A percentile compares a stretch with the other conserved stretches of the same genome.
Conservation (phyloP, 768 basidiomycete species). For the Boletus huronensis region DNA sequence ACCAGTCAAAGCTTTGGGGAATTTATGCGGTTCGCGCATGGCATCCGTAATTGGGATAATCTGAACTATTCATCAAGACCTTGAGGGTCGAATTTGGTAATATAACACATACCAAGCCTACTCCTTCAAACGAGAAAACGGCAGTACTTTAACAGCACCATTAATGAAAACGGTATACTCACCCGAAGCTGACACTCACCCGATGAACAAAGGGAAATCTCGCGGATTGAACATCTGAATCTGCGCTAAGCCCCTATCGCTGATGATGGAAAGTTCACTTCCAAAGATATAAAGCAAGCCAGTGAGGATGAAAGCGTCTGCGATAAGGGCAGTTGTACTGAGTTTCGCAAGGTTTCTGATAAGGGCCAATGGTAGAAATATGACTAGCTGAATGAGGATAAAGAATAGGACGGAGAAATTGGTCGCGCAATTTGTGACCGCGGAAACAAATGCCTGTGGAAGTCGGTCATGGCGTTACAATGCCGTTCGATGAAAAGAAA, state of each 20-base stretch:
- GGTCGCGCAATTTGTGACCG: constrained; percentile 70
- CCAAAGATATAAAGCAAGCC: constrained; percentile 84
- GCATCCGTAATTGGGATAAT: constrained; percentile 96
- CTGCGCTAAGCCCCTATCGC: constrained; percentile 66
- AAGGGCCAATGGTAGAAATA: constrained; percentile 88
- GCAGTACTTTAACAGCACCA: constrained; percentile 62
- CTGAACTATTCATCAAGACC: constrained; percentile 31
- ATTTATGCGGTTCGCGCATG: constrained; percentile 93
- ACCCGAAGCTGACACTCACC: constrained; percentile 44
- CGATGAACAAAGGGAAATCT: constrained; percentile 90
- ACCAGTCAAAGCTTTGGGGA: constrained; percentile 81
- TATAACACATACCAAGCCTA: constrained; percentile 66
- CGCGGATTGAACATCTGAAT: constrained; percentile 84
- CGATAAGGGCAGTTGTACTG: constrained; percentile 85
- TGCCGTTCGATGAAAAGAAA: background rate
- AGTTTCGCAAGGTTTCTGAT: constrained; percentile 94
- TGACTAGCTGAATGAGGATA: constrained; percentile 76
- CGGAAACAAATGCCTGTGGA: constrained; percentile 75
- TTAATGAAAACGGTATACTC: background rate
- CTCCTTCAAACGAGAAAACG: constrained; percentile 97
- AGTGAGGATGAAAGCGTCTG: constrained; percentile 91
- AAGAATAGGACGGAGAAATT: constrained; percentile 70
- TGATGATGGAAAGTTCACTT: constrained; percentile 75
- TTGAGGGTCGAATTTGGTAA: background rate
- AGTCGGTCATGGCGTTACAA: background rate